Evolutionary conservation across 75 land plant species (phyloP).

Genomic region (Picea glauca): DNA sequence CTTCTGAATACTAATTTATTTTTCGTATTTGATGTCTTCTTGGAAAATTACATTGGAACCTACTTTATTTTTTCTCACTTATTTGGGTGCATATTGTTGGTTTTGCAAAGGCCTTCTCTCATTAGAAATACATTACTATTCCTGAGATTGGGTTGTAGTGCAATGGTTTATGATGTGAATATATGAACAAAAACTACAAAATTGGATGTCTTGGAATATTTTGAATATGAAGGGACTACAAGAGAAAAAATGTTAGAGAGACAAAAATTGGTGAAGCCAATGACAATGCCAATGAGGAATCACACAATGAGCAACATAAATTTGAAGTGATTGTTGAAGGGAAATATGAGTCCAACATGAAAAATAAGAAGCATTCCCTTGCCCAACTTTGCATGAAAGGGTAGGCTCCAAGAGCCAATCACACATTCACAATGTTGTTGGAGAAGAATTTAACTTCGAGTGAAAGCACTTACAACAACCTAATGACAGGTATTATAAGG

Average conservation of each 20-base stretch:
- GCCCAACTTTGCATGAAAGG: constrained; percentile 25
- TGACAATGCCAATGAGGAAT: too few relatives aligned
- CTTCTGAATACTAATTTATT: background rate
- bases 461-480: constrained; percentile 35
- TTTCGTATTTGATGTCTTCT: background rate
- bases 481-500: constrained; percentile 38
- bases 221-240: too few relatives aligned
- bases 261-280: too few relatives aligned
- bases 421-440: constrained; percentile 34
- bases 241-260: too few relatives aligned
- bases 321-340: background rate
- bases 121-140: background rate
- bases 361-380: background rate
- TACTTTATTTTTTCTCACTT: background rate
- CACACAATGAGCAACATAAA: too few relatives aligned
- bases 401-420: constrained; percentile 25
- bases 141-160: background rate
- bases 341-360: too few relatives aligned
- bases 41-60: background rate
- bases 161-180: background rate
- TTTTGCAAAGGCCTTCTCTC: background rate
- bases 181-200: too few relatives aligned
- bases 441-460: constrained; percentile 45
- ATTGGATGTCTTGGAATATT: too few relatives aligned
- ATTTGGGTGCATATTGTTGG: background rate